Evolutionary conservation across 352 stramenopile species (phyloP), one percentile per base, ranked within the genome.

Genomic region (Globisporangium irregulare): DNA sequence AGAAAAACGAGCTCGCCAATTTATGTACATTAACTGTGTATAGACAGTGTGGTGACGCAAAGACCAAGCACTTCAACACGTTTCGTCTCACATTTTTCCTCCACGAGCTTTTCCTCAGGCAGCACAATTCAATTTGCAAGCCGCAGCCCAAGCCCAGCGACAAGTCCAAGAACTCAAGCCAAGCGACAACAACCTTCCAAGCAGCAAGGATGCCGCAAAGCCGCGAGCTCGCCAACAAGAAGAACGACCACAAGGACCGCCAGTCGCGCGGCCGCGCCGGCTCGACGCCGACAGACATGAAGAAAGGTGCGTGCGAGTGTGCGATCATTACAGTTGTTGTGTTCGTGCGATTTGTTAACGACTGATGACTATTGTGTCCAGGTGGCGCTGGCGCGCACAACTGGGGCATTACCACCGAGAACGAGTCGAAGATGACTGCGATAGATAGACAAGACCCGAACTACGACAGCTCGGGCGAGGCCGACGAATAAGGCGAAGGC

Each of bases 231-330:
- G 60, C 76, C 46, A 94, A 89, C 77, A 94, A 94, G 78, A 94
- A 92, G 78, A 93, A 91, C 73, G 82, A 89, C 67, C 72, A 87
- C 68, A 94, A 94, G 81, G 84, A 95, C 70, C 87, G 84, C 34
- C 85, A 93, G 34, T 92, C 86, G 57, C 80, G 85, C n/a, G 87
- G 85, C 2, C 81, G 72, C 15, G 64, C 64, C 24, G 59, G 59
- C 9, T 70, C 64, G 9, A 61, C 63, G 10, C 63, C 63, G 1
- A 69, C 63, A 4, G 36, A 55, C 41, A n/a, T 61, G 66, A 62
- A 71, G 27, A 48, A 46, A 46, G 67, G 51, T 75, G 50, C 10
- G 58, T 65, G 25, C 12, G 18, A 38, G 46, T 27, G 36, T 27
- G 12, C 10, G 14, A 32, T 48, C 20, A 38, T 24, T 50, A 32